Evolutionary conservation across 306 rosid species (phyloP).

Genomic region (Bauhinia variegata): DNA sequence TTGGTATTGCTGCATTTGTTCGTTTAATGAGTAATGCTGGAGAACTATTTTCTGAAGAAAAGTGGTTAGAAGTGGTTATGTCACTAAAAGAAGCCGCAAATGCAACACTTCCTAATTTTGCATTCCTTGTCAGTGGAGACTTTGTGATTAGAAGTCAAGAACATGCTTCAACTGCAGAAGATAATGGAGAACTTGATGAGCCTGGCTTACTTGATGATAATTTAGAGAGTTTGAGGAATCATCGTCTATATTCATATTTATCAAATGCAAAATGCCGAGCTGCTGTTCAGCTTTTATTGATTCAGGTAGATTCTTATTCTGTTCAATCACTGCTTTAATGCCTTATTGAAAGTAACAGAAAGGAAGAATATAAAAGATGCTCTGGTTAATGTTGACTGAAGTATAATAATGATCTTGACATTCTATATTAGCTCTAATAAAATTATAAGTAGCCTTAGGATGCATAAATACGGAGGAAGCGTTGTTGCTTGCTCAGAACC

Average conservation of each 20-base stretch:
- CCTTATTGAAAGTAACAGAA: not conserved
- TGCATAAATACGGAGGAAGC: constrained; percentile 5
- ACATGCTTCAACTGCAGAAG: constrained; percentile 46
- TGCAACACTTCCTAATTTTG: constrained; percentile 84
- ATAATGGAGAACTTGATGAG: constrained; percentile 52
- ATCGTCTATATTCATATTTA: constrained; percentile 58
- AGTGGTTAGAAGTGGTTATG: constrained; percentile 94
- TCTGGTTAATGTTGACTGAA: constrained; percentile 12
- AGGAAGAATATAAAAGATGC: constrained; percentile 24
- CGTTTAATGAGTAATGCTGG: constrained; percentile 98
- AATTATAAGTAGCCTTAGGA: constrained; percentile 1
- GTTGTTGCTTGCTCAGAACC: not conserved
- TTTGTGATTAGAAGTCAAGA: constrained; percentile 43
- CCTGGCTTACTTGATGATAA: constrained; percentile 54
- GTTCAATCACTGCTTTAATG: constrained; percentile 6
- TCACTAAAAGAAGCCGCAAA: constrained; percentile 85
- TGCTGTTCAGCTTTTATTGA: constrained; percentile 91
- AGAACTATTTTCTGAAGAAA: constrained; percentile 83
- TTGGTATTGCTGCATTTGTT: constrained; percentile 97
- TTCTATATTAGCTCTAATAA: constrained; percentile 8
- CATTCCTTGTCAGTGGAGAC: constrained; percentile 60
- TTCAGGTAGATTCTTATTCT: constrained; percentile 71
- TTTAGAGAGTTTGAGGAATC: constrained; percentile 50
- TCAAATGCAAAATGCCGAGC: constrained; percentile 88
- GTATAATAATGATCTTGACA: constrained; percentile 15